Conservation (phyloP, 768 basidiomycete species). For the Guyanaporus albipodus region DNA sequence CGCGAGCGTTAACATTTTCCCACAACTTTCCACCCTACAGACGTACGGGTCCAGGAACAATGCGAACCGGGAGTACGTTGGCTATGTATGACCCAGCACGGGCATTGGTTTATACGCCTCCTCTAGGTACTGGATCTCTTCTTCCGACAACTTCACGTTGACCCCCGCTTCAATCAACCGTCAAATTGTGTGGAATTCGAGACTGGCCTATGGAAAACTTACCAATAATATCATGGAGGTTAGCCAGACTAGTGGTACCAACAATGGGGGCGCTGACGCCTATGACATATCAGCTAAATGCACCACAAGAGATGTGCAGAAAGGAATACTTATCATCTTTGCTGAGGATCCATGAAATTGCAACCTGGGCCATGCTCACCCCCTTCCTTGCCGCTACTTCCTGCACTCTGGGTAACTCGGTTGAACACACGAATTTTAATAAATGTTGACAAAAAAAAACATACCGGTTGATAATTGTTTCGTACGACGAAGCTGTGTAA, state of each 20-base stretch:
- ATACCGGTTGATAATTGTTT: slow-evolving; percentile 28
- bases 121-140: slow-evolving; percentile 46
- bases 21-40: too few relatives aligned
- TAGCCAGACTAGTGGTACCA: slow-evolving; percentile 39
- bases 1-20: too few relatives aligned
- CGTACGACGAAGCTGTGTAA: slow-evolving; percentile 26
- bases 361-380: slow-evolving; percentile 41
- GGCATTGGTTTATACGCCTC: slow-evolving; percentile 41
- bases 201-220: slow-evolving; percentile 1
- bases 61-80: too few relatives aligned
- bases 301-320: neutral
- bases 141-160: slow-evolving; percentile 42
- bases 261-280: slow-evolving; percentile 43
- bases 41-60: too few relatives aligned
- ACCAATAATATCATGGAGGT: slow-evolving; percentile 41
- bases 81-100: slow-evolving; percentile 37
- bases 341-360: slow-evolving; percentile 37
- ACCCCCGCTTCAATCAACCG: slow-evolving; percentile 26
- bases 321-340: slow-evolving; percentile 26
- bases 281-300: slow-evolving; percentile 2
- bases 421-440: neutral
- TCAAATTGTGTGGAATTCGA: slow-evolving; percentile 4
- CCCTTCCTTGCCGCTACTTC: slow-evolving; percentile 36
- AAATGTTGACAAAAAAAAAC: neutral
- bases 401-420: slow-evolving; percentile 31